Evolutionary conservation across 2,329 filamentous ascomycete species (phyloP).

Genomic region (Trichoderma sp.): DNA sequence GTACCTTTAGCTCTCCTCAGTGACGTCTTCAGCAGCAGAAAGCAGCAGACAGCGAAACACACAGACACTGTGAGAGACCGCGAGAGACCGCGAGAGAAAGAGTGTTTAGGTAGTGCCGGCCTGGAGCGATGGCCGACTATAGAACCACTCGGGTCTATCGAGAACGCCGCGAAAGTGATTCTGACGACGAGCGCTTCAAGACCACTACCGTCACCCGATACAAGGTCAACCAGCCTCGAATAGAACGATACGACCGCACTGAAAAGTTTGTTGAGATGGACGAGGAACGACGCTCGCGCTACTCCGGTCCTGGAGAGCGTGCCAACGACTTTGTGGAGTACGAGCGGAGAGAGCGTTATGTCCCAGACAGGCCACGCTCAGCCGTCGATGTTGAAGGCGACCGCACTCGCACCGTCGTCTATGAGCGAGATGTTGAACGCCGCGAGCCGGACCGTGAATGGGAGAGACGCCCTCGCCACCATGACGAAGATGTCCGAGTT

Average conservation of each 20-base stretch:
- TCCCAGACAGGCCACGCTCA: conserved; percentile 51
- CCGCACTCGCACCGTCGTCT: conserved; percentile 39
- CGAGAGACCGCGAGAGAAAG: not conserved
- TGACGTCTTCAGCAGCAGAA: not conserved
- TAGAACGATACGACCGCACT: conserved; percentile 40
- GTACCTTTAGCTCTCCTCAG: not conserved
- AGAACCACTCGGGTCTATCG: conserved; percentile 36
- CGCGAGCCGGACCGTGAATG: conserved; percentile 41
- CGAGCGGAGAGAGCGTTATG: conserved; percentile 40
- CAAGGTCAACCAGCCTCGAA: conserved; percentile 46
- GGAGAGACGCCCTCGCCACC: conserved; percentile 41
- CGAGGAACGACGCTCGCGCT: conserved; percentile 45
- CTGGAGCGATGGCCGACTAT: conserved; percentile 35
- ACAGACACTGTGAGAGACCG: conserved; percentile 1
- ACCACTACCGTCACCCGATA: conserved; percentile 51
- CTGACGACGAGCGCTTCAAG: conserved; percentile 46
- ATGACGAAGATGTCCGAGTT: conserved; percentile 52
- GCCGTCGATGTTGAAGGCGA: conserved; percentile 43
- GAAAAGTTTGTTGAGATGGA: conserved; percentile 43
- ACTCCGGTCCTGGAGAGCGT: conserved; percentile 40
- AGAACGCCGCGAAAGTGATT: conserved; percentile 32
- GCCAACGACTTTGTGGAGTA: conserved; percentile 44
- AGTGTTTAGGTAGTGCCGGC: not conserved
- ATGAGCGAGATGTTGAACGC: conserved; percentile 45
- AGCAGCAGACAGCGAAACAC: not conserved